These are phyloP conservation scores for Zygosaccharomyces lentus DNA, from an alignment of 805 yeast species.

Conservation along the genomic window DNA sequence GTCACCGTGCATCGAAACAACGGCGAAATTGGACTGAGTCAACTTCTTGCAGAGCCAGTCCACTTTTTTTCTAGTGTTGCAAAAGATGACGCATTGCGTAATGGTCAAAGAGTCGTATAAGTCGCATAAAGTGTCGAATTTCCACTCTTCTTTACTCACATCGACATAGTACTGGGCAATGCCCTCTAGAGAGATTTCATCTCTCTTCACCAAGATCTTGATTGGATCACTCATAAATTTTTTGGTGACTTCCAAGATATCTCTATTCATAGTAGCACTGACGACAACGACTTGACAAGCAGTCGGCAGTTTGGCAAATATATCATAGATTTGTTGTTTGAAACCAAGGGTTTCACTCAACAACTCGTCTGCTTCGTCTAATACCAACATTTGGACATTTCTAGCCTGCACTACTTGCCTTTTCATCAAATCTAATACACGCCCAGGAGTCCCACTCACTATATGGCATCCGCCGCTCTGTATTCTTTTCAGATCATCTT, in stretches of 20 bases:
- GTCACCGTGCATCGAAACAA: constrained; percentile 93
- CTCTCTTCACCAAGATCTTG: constrained; percentile 89
- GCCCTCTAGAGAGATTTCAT: constrained; percentile 93
- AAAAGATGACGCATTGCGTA: constrained; percentile 96
- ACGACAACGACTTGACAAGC: constrained; percentile 91
- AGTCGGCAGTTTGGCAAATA: constrained; percentile 82
- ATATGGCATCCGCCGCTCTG: constrained; percentile 75
- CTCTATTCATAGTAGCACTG: constrained; percentile 91
- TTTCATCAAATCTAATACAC: constrained; percentile 87
- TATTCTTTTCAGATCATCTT: constrained; percentile 73
- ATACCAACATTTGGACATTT: constrained; percentile 76
- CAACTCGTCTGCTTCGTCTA: constrained; percentile 97
- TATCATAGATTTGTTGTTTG: constrained; percentile 92
- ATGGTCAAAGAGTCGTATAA: constrained; percentile 91
- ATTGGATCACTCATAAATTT: constrained; percentile 95
- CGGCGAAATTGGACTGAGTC: constrained; percentile 78
- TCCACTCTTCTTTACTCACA: constrained; percentile 90
- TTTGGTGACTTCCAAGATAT: constrained; percentile 84
- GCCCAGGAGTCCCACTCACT: constrained; percentile 96
- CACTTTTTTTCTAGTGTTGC: constrained; percentile 92
- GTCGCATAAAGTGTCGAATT: constrained; percentile 91
- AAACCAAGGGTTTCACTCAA: constrained; percentile 82
- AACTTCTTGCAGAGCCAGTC: constrained; percentile 79
- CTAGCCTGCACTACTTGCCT: constrained; percentile 72
- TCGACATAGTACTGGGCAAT: constrained; percentile 88